phyloP scores from a whole-genome alignment of 2,329 filamentous ascomycete species.

The Venturia effusa region DNA sequence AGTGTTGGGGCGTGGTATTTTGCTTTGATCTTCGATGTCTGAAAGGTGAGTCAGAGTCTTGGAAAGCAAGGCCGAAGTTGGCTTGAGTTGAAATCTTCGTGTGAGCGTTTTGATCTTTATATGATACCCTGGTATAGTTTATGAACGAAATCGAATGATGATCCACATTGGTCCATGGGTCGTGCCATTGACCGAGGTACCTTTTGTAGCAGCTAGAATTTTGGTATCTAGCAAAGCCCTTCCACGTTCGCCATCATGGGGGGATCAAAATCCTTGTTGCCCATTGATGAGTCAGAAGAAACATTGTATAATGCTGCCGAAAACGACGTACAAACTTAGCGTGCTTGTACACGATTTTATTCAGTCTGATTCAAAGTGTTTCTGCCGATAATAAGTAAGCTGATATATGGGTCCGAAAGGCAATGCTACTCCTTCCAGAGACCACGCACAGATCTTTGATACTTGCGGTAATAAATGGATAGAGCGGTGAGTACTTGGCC shows the following conservation, averaged over 20 bases:
- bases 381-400: too few relatives aligned
- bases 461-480: too few relatives aligned
- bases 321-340: too few relatives aligned
- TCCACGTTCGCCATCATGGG: too few relatives aligned
- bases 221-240: too few relatives aligned
- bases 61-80: background rate
- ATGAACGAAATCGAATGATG: background rate
- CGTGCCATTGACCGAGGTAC: background rate
- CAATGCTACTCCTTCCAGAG: too few relatives aligned
- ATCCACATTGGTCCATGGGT: background rate
- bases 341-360: too few relatives aligned
- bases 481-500: too few relatives aligned
- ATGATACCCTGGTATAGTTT: slow-evolving; percentile 1
- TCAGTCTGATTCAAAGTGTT: too few relatives aligned
- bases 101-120: background rate
- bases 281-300: background rate
- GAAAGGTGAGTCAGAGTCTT: background rate
- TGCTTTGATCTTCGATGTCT: background rate
- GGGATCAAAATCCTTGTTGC: background rate
- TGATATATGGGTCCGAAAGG: too few relatives aligned
- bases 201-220: background rate
- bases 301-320: too few relatives aligned
- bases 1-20: background rate
- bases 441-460: too few relatives aligned
- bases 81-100: background rate